These are phyloP conservation scores for Cercospora berteroae DNA, from an alignment of 2,329 filamentous ascomycete species.

Conservation along the genomic window DNA sequence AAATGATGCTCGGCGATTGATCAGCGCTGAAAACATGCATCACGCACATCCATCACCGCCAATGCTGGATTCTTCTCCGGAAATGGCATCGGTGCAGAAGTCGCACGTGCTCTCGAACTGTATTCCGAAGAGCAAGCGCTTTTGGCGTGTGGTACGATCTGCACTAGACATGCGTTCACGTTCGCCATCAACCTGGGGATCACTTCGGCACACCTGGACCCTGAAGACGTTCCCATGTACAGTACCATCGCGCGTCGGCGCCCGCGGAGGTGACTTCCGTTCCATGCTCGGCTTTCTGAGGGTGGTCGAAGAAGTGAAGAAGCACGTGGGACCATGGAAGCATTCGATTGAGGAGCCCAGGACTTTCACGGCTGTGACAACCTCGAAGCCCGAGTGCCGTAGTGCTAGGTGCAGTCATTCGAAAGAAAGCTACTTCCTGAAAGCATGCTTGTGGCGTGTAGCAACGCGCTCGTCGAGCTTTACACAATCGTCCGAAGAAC, in stretches of 20 bases:
- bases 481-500: not conserved
- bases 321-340: not conserved
- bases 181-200: constrained; percentile 37
- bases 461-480: not conserved
- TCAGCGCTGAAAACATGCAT: not conserved
- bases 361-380: not conserved
- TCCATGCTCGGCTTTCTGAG: constrained; percentile 31
- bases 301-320: not conserved
- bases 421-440: not conserved
- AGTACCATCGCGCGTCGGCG: constrained; percentile 31
- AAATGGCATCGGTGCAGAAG: not conserved
- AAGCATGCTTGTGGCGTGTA: not conserved
- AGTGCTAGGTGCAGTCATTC: not conserved
- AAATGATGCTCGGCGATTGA: not conserved
- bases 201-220: constrained; percentile 31
- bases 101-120: not conserved
- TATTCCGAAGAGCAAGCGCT: constrained; percentile 27
- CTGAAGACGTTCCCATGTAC: constrained; percentile 33
- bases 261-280: constrained; percentile 36
- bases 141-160: constrained; percentile 26
- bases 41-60: not conserved
- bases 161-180: constrained; percentile 22
- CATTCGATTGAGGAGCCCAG: not conserved
- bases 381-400: not conserved
- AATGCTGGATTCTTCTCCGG: not conserved